Percentiles rank a stretch among this genome's conserved stretches.
phyloP scores from a whole-genome alignment of 2,329 filamentous ascomycete species.

The Fusarium dimerum region DNA sequence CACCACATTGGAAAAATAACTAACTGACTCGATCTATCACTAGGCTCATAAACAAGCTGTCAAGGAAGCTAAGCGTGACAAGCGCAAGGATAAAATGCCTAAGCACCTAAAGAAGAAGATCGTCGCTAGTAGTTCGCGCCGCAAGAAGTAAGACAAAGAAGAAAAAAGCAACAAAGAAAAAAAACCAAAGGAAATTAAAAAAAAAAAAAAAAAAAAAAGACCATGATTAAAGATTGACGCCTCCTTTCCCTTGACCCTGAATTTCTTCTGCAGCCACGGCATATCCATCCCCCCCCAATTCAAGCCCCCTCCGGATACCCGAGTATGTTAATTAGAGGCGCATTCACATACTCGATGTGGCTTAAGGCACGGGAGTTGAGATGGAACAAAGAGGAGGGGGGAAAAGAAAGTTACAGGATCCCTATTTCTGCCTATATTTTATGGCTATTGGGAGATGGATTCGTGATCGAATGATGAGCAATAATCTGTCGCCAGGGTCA shows the following conservation, averaged over 20 bases:
- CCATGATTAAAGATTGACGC: conserved; percentile 2
- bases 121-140: conserved; percentile 61
- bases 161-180: conserved; percentile 4
- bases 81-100: conserved; percentile 92
- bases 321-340: too few relatives aligned
- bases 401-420: not conserved
- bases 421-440: not conserved
- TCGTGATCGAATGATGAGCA: conserved; percentile 51
- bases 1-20: not conserved
- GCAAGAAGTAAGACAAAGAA: conserved; percentile 56
- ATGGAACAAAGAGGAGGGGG: not conserved
- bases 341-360: too few relatives aligned
- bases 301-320: too few relatives aligned
- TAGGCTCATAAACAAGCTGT: conserved; percentile 79
- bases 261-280: not conserved
- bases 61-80: conserved; percentile 94
- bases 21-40: conserved; percentile 23
- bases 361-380: too few relatives aligned
- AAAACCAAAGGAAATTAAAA: conserved; percentile 21
- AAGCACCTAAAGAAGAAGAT: conserved; percentile 94
- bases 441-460: not conserved
- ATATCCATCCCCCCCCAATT: not conserved
- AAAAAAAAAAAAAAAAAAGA: conserved; percentile 5
- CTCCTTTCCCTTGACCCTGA: not conserved
- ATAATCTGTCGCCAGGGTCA: conserved; percentile 31